A percentile compares a stretch with the other conserved stretches of the same genome.
Evolutionary conservation across 106 monocot genomes (phyloP).

Genomic region (Acanthochlamys bracteata): DNA sequence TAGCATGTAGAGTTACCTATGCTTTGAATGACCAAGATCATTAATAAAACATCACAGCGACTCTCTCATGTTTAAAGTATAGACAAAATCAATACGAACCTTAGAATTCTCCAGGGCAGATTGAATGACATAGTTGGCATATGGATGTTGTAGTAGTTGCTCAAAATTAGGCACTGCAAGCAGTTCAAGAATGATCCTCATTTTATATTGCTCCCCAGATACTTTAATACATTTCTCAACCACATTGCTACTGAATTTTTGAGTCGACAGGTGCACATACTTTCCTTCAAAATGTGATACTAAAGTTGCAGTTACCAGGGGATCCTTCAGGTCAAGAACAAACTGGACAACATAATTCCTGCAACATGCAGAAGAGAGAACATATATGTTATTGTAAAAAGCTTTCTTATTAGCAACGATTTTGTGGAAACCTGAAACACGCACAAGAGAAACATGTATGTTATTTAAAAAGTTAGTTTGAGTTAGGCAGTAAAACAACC

Average conservation of each 20-base stretch:
- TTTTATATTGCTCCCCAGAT: slow-evolving; percentile 27
- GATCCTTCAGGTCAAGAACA: slow-evolving; percentile 41
- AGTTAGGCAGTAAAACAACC: no score
- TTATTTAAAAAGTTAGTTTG: not conserved
- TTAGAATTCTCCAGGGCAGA: slow-evolving; percentile 51
- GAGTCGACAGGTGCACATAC: slow-evolving; percentile 49
- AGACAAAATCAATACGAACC: slow-evolving; percentile 20
- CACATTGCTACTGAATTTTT: slow-evolving; percentile 91
- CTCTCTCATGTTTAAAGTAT: not conserved
- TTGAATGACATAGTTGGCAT: slow-evolving; percentile 87
- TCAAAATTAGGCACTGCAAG: slow-evolving; percentile 47
- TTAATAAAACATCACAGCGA: no score
- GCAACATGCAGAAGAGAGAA: slow-evolving; percentile 7
- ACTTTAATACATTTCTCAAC: slow-evolving; percentile 80
- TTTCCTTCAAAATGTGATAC: slow-evolving; percentile 44
- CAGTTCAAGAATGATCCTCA: slow-evolving; percentile 50
- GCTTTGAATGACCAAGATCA: no score
- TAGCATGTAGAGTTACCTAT: no score
- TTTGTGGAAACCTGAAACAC: no score
- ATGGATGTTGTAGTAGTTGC: slow-evolving; percentile 75
- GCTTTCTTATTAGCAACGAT: no score
- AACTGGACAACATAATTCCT: slow-evolving; percentile 94
- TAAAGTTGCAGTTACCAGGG: slow-evolving; percentile 24
- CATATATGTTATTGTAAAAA: not conserved
- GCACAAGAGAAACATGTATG: not conserved